Evolutionary conservation across 352 stramenopile species (phyloP), one percentile per base, ranked within the genome.

Genomic region (Pythium aristosporum): DNA sequence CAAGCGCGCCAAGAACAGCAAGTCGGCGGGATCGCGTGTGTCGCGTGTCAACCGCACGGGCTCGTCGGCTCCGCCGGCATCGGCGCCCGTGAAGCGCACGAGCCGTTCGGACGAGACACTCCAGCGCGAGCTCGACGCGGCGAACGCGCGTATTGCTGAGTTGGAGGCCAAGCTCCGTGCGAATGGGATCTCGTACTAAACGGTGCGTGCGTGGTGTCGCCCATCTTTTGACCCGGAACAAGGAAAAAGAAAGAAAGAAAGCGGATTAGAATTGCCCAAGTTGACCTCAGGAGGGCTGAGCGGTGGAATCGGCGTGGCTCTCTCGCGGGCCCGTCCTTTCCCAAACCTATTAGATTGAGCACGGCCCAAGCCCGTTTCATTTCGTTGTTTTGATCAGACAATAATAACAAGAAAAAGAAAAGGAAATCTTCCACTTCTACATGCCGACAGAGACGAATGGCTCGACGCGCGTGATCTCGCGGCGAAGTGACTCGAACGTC

Each of bases 141-240:
- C 87, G 42, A 93, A 94, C 54, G 80, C 84, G 60, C 87, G 86
- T 72, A 96, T 96, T 63, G 80, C 82, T 36, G 76, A 94, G 53
- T 65, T 96, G 47, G 87, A 96, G 65, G 88, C 87, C 64, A 85
- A 91, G 73, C 78, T 93, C 61, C 71, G 71, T 67, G 72, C 84
- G 53, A 82, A 88, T 60, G 80, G 83, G 63, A 95, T 95, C 66
- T 91, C 84, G 57, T 91, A 92, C 76, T 95, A 76, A 78, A 39
- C 34, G 34, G 41, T 10, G 21, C 16, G 48, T 21, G 48, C 43
- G n/a, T 25, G 2, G 44, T 37, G 56, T 44, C 34, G 56, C 42
- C 32, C 56, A 55, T 48, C 56, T 61, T 57, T 61, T 61, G 54
- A 61, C 18, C 3, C 13, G 54, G 54, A 57, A 20, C 42, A 55